These are phyloP conservation scores for Eucommia ulmoides DNA, from an alignment of 257 asterid species.

Conservation along the genomic window DNA sequence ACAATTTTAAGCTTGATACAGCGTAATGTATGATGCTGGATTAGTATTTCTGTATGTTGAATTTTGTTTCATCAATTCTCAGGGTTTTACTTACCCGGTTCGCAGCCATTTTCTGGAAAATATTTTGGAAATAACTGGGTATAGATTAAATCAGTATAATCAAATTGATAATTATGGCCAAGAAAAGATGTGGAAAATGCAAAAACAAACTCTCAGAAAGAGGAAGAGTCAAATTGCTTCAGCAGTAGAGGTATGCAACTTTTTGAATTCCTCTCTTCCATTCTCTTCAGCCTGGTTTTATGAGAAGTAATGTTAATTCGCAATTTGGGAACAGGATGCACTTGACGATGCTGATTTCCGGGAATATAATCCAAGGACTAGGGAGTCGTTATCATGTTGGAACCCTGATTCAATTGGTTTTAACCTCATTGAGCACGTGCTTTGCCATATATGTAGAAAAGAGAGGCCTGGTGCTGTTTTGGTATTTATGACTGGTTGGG, in stretches of 20 bases:
- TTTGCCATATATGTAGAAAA: conserved; percentile 63
- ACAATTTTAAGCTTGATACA: conserved; percentile 5
- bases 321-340: conserved; percentile 56
- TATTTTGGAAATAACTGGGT: conserved; percentile 65
- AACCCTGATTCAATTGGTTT: conserved; percentile 96
- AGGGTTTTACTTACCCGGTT: conserved; percentile 93
- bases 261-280: conserved; percentile 2
- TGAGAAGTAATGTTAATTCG: conserved; percentile 4
- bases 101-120: conserved; percentile 68
- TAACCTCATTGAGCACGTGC: conserved; percentile 82
- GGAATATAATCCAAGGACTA: conserved; percentile 38
- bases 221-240: conserved; percentile 91
- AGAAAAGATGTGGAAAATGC: conserved; percentile 94
- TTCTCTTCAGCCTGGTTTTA: neutral
- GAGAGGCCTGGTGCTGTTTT: conserved; percentile 93
- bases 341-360: conserved; percentile 57
- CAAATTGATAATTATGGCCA: conserved; percentile 93
- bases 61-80: conserved; percentile 13
- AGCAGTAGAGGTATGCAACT: conserved; percentile 64
- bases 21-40: no score
- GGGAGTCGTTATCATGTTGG: conserved; percentile 79
- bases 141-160: conserved; percentile 60
- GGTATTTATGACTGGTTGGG: conserved; percentile 99
- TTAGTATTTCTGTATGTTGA: no score
- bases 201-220: conserved; percentile 63